Conservation (phyloP, 2,329 filamentous ascomycete genomes). For the Colletotrichum destructivum region DNA sequence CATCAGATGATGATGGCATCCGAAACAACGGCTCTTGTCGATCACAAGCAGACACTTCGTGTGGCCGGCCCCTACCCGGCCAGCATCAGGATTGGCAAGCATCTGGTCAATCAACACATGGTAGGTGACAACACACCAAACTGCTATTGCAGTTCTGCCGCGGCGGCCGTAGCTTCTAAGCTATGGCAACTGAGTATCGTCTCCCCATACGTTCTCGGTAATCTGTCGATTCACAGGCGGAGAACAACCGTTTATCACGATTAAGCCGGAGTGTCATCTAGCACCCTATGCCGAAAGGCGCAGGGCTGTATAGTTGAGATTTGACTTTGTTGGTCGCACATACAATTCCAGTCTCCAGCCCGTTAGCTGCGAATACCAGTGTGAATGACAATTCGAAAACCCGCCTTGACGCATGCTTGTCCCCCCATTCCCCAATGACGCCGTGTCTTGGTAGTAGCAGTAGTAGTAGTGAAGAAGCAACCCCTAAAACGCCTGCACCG, state of each 20-base stretch:
- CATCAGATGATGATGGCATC: too few relatives aligned
- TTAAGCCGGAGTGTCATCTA: constrained; percentile 99
- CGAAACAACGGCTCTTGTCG: not conserved
- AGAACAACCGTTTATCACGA: constrained; percentile 87
- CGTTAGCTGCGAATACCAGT: not conserved
- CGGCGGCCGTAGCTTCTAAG: constrained; percentile 66
- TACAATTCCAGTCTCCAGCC: constrained; percentile 44
- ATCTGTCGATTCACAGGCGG: constrained; percentile 80
- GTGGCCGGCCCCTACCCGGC: not conserved
- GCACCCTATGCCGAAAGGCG: constrained; percentile 84
- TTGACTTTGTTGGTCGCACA: constrained; percentile 98
- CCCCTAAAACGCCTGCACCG: constrained; percentile 9
- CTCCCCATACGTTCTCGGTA: constrained; percentile 84
- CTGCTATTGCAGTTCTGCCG: constrained; percentile 57
- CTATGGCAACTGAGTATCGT: constrained; percentile 75
- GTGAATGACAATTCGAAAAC: constrained; percentile 4
- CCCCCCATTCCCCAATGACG: not conserved
- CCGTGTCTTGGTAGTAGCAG: constrained; percentile 2
- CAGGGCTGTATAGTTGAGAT: constrained; percentile 86
- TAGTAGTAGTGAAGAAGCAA: constrained; percentile 4
- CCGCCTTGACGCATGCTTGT: not conserved
- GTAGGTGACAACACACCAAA: constrained; percentile 10
- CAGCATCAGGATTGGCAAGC: not conserved
- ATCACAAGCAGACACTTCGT: not conserved
- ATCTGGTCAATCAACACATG: not conserved